phyloP scores from a whole-genome alignment of 2,329 filamentous ascomycete genomes.

The Penicillium sp. region DNA sequence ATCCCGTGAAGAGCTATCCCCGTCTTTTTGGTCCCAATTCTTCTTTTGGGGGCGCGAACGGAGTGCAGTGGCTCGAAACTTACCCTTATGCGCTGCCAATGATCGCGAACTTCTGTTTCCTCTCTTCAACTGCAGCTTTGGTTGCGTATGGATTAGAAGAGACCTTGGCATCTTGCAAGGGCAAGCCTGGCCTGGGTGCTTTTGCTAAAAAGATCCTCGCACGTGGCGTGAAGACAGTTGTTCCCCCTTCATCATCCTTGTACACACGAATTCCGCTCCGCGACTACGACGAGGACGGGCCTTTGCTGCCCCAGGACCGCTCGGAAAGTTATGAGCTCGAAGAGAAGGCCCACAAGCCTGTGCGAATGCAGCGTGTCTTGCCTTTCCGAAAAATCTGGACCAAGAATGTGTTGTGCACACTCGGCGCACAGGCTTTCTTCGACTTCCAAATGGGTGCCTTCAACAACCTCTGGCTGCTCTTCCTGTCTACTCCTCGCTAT shows the following conservation, averaged over 20 bases:
- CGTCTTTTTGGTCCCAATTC: constrained; percentile 53
- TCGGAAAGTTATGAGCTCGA: constrained; percentile 32
- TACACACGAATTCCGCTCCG: constrained; percentile 30
- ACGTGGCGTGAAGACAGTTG: constrained; percentile 19
- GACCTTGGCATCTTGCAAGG: constrained; percentile 43
- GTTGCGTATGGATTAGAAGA: constrained; percentile 60
- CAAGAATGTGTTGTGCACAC: constrained; percentile 47
- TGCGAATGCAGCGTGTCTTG: constrained; percentile 35
- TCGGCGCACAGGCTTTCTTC: constrained; percentile 59
- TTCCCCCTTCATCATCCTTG: constrained; percentile 26
- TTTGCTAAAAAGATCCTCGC: constrained; percentile 25
- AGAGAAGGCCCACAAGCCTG: constrained; percentile 27
- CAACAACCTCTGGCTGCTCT: constrained; percentile 67
- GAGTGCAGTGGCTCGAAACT: constrained; percentile 52
- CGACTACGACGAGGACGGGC: constrained; percentile 31
- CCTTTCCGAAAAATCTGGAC: constrained; percentile 48
- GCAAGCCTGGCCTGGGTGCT: constrained; percentile 40
- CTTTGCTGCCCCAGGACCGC: constrained; percentile 27
- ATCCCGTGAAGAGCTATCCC: constrained; percentile 57
- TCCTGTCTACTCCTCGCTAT: constrained; percentile 63
- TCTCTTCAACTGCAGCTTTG: constrained; percentile 46
- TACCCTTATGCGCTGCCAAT: constrained; percentile 64
- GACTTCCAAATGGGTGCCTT: constrained; percentile 66
- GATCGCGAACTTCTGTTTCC: constrained; percentile 53
- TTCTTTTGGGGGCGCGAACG: constrained; percentile 46